phyloP scores from a whole-genome alignment of 257 asterid genomes.

The Lycium ferocissimum region DNA sequence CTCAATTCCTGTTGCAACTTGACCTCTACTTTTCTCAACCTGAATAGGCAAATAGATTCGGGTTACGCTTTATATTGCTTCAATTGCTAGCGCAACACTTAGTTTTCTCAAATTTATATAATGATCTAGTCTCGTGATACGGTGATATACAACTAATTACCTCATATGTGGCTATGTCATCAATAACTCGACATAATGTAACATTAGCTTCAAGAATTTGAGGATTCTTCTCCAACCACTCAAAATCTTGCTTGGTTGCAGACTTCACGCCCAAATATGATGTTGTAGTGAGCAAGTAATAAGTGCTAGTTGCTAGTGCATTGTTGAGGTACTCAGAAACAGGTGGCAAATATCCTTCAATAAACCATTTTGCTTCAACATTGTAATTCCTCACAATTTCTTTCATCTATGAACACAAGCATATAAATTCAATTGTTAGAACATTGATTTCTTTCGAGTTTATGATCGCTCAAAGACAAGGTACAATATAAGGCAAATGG shows the following conservation, averaged over 20 bases:
- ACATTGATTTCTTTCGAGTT: background rate
- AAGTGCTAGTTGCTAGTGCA: slow-evolving; percentile 47
- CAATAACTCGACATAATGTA: slow-evolving; percentile 40
- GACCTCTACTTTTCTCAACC: slow-evolving; percentile 59
- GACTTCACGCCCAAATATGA: slow-evolving; percentile 45
- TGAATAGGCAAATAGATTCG: background rate
- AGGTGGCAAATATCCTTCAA: slow-evolving; percentile 48
- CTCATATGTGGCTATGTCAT: slow-evolving; percentile 49
- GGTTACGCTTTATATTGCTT: background rate
- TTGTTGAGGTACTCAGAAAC: slow-evolving; percentile 50
- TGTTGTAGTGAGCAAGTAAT: slow-evolving; percentile 42
- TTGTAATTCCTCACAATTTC: slow-evolving; percentile 40
- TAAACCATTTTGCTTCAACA: slow-evolving; percentile 59
- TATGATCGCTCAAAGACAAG: no score
- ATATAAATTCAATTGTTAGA: background rate
- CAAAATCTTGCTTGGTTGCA: slow-evolving; percentile 10
- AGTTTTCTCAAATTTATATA: background rate
- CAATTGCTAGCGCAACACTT: no score
- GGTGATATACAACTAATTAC: slow-evolving; percentile 23
- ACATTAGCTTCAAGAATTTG: background rate
- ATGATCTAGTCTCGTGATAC: no score
- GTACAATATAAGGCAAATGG: no score
- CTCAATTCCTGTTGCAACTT: slow-evolving; percentile 32
- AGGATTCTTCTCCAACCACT: slow-evolving; percentile 27
- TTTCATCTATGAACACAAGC: slow-evolving; percentile 40